Base-by-base conservation (phyloP, 257 asterid genomes). In the Phtheirospermum japonicum region DNA sequence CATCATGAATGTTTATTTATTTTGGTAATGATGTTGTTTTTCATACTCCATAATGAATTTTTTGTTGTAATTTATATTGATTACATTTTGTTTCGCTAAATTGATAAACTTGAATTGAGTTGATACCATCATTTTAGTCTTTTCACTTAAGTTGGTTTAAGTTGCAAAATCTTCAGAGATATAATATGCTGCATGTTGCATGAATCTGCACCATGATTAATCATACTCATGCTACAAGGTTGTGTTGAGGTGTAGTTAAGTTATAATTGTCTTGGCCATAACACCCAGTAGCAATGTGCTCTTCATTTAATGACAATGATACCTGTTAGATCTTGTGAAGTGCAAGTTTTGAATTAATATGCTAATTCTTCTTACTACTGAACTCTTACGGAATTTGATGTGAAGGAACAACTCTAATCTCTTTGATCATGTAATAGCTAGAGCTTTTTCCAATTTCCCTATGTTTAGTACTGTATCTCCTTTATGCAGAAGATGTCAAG, bases 371-470 rank as follows among this genome's bases (percentile, higher is more conserved):
- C 34, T 48, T 56, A 4, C 11, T 51, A 16, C 60, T 31, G 34
- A 30, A 18, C 2, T 19, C 10, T 26, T 43, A 26, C 19, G 39
- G 68, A 31, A 57, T 32, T 31, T 19, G 33, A 28, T 5, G 18
- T 59, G 31, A 36, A 50, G 36, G 43, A 45, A 59, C 28, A 61
- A 0, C 48, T 60, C 10, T 13, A 13, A 50, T 28, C 36, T 66
- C 16, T 58, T 34, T 17, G 54, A 66, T 54, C 16, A 57, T 65
- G 32, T 57, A 31, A 61, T 45, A 40, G 64, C 28, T 56, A 8
- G 23, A 57, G 54, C 19, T 31, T 46, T 62, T 64, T 31, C 59
- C 36, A 30, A 46, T 37, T 67, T 58, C 49, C 48, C 48, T 26
- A 28, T 13, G 23, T 32, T 66, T 17, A 19, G 52, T 52, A 49